A percentile compares a stretch with the other conserved stretches of the same genome.
Conservation (phyloP, 768 basidiomycete species). For the Leccinum broughii region DNA sequence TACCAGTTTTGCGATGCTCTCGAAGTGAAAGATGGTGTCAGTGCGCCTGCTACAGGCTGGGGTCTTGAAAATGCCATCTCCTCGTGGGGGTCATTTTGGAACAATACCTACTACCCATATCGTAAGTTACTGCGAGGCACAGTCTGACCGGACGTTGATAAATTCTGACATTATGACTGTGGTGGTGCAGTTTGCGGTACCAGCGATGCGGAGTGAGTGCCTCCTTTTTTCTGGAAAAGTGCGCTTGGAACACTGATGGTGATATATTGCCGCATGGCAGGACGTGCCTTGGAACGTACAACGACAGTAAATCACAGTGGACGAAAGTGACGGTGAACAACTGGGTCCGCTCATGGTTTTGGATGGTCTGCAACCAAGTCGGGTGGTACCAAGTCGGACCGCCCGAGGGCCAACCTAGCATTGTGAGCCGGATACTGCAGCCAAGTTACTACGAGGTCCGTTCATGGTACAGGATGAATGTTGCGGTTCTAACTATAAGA, state of each 20-base stretch:
- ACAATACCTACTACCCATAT: conserved; percentile 42
- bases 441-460: conserved; percentile 32
- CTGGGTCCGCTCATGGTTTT: conserved; percentile 60
- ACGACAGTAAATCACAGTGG: conserved; percentile 43
- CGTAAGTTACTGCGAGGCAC: conserved; percentile 37
- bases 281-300: conserved; percentile 44
- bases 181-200: conserved; percentile 50
- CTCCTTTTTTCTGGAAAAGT: neutral
- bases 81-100: conserved; percentile 64
- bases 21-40: conserved; percentile 39
- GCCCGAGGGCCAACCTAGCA: conserved; percentile 36
- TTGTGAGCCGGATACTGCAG: conserved; percentile 36
- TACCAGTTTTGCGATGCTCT: conserved; percentile 42
- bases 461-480: neutral
- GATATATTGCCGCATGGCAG: conserved; percentile 31
- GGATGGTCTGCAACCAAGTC: conserved; percentile 76
- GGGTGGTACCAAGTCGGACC: conserved; percentile 49
- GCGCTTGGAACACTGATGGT: conserved; percentile 23
- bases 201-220: conserved; percentile 47
- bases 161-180: neutral
- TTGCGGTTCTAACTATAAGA: neutral
- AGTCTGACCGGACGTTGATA: neutral
- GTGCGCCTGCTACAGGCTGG: conserved; percentile 52
- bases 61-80: conserved; percentile 59
- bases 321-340: conserved; percentile 60